Conservation (phyloP, 805 yeast genomes). For the Kuraishia ogatae region DNA sequence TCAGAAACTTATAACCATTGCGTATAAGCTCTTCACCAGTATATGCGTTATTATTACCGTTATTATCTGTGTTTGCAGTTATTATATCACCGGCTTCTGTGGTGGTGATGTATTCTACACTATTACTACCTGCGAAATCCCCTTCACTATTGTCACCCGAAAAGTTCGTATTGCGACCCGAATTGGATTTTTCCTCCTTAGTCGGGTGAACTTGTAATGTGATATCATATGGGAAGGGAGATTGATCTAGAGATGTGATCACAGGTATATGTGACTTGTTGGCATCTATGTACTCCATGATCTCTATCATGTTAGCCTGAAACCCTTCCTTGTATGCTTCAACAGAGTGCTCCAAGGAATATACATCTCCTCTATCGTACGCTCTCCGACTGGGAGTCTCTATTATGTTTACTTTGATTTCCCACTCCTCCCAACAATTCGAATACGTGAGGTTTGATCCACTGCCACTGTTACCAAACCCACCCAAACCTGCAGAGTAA, state of each 20-base stretch:
- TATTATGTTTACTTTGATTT: constrained; percentile 38
- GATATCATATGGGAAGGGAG: constrained; percentile 56
- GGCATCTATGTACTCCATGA: constrained; percentile 44
- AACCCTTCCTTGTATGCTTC: constrained; percentile 28
- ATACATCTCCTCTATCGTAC: constrained; percentile 23
- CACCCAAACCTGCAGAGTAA: not conserved
- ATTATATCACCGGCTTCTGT: constrained; percentile 17
- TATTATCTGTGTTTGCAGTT: constrained; percentile 6
- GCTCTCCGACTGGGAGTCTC: constrained; percentile 9
- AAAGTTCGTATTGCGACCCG: not conserved
- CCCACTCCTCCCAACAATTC: constrained; percentile 68
- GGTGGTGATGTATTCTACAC: constrained; percentile 18
- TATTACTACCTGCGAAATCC: constrained; percentile 5
- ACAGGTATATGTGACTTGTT: constrained; percentile 69
- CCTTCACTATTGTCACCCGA: not conserved
- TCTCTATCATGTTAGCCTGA: constrained; percentile 28
- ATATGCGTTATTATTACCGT: constrained; percentile 7
- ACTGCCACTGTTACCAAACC: not conserved
- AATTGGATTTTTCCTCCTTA: constrained; percentile 3
- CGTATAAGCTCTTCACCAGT: constrained; percentile 22
- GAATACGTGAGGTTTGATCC: constrained; percentile 5
- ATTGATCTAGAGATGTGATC: constrained; percentile 52
- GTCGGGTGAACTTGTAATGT: constrained; percentile 11
- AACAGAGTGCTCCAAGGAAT: constrained; percentile 7
- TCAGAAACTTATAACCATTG: constrained; percentile 28